Conservation (phyloP, 2,329 filamentous ascomycete genomes). For the Hypoxylon sp. region DNA sequence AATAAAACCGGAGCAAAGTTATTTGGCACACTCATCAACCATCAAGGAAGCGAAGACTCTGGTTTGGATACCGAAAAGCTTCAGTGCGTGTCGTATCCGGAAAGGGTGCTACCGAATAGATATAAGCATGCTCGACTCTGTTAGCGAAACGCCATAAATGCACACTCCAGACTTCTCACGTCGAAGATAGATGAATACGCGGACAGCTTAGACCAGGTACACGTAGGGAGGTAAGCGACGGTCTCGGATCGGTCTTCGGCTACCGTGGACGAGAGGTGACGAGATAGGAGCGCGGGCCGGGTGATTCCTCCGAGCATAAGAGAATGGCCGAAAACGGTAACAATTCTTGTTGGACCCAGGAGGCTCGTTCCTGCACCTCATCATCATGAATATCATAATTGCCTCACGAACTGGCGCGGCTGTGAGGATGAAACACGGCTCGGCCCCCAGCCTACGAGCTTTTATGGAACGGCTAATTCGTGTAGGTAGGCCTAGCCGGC, state of each 20-base stretch:
- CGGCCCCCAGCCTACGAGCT: conserved; percentile 11
- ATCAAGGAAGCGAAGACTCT: neutral
- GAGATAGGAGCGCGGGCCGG: neutral
- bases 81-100: neutral
- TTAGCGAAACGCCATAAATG: conserved; percentile 12
- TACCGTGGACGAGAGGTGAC: neutral
- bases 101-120: neutral
- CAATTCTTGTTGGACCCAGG: neutral
- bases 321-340: conserved; percentile 2
- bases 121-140: neutral
- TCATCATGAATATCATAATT: conserved; percentile 3
- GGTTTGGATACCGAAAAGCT: neutral
- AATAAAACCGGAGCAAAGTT: neutral
- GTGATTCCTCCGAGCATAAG: conserved; percentile 3
- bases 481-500: neutral
- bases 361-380: conserved; percentile 1
- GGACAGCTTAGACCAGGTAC: neutral
- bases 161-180: conserved; percentile 4
- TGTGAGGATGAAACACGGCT: conserved; percentile 31
- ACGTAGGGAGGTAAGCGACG: neutral
- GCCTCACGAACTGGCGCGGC: conserved; percentile 9
- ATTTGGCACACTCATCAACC: neutral
- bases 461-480: conserved; percentile 1
- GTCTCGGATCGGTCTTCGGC: neutral
- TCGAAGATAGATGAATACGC: conserved; percentile 8